Percentiles rank a stretch among this genome's conserved stretches.
phyloP scores from a whole-genome alignment of 2,329 filamentous ascomycete genomes.

The Xylariomycetidae sp. region DNA sequence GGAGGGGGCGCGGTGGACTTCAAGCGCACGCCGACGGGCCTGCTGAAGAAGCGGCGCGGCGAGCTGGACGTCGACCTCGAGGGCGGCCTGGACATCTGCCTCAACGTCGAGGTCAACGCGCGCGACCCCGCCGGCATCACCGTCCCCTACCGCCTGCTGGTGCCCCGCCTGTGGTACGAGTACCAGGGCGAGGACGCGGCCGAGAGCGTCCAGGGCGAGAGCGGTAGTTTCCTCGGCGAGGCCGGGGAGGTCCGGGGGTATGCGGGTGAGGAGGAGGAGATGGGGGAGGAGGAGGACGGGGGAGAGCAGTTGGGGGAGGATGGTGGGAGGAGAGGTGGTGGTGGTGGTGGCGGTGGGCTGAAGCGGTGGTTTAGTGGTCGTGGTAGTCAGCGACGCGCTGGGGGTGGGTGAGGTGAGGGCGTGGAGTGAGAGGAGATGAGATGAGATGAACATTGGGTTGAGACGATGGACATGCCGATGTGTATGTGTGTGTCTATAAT shows the following conservation, averaged over 20 bases:
- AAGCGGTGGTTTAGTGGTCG: conserved; percentile 19
- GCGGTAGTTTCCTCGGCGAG: not conserved
- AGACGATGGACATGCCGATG: no score
- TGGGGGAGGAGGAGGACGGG: not conserved
- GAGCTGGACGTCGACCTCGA: conserved; percentile 66
- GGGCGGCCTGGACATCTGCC: conserved; percentile 75
- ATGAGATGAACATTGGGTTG: no score
- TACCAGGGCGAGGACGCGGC: conserved; percentile 35
- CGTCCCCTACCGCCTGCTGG: conserved; percentile 75
- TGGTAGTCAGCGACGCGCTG: conserved; percentile 7
- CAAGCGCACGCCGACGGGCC: conserved; percentile 63
- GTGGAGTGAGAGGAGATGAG: conserved; percentile 6
- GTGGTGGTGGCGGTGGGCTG: conserved; percentile 6
- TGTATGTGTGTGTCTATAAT: no score
- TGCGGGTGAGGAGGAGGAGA: not conserved
- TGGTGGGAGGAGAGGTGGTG: not conserved
- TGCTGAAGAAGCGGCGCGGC: conserved; percentile 57
- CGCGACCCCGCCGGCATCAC: conserved; percentile 85
- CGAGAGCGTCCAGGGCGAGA: not conserved
- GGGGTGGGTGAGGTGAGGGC: not conserved
- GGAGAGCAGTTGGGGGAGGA: not conserved
- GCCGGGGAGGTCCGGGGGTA: conserved; percentile 2
- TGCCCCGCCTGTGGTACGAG: conserved; percentile 68
- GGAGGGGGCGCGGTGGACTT: conserved; percentile 35
- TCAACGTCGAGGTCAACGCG: conserved; percentile 85